Evolutionary conservation across 352 stramenopile genomes (phyloP), one percentile per base, ranked within the genome.

Genomic region (Blastocystis sp.): DNA sequence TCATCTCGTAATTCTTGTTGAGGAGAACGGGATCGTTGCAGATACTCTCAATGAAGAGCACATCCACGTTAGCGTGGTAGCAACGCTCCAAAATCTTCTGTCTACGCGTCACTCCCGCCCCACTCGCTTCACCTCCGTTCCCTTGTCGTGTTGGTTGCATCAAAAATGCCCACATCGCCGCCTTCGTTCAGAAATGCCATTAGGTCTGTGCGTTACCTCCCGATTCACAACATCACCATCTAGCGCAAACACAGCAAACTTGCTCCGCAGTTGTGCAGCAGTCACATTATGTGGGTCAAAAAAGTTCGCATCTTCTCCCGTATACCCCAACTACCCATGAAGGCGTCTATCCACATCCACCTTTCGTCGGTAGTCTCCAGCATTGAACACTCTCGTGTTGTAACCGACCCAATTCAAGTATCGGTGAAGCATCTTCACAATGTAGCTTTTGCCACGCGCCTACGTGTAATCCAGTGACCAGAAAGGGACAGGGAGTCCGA

Each of bases 351-450:
- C 19, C 10, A 67, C 2, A 34, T 10, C 14, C 7, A 94, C 87
- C 82, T 62, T 90, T 52, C 93, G 92, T 19, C 93, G 92, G 88
- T 94, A 90, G 70, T 95, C 93, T 80, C 93, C 93, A 38, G 94
- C 93, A 76, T 95, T 95, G 88, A 95, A 95, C 84, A 95, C 94
- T 82, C 91, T 91, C 43, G 93, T 95, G 62, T 92, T 92, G 64
- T 94, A 94, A 14, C 93, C 92, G 41, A 94, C 89, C 93, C 93
- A 95, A 79, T 94, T 91, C 56, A 94, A 94, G 86, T 95, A 95
- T 52, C 92, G 91, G 86, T 92, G 92, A n/a, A 93, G 91, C 89
- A 94, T 95, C 90, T 94, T 92, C 89, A 94, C 92, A 40, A 95
- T 92, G 67, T 95, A 95, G 90, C 92, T 95, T 90, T 95, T 95